Percentiles rank a stretch among this genome's conserved stretches.
phyloP scores from a whole-genome alignment of 2,329 filamentous ascomycete genomes.

The Aspergillus tamarii region DNA sequence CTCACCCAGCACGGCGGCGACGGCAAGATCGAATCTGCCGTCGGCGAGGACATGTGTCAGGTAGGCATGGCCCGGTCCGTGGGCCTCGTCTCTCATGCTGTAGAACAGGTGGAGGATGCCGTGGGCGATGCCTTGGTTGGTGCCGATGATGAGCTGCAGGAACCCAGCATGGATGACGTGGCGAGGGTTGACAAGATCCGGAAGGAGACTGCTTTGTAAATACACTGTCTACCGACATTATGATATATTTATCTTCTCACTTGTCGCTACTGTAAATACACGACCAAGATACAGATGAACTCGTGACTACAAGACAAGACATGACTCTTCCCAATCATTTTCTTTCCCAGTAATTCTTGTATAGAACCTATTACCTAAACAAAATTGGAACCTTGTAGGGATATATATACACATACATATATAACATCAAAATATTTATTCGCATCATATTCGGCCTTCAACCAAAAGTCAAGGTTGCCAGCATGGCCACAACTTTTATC shows the following conservation, averaged over 20 bases:
- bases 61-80: slow-evolving; percentile 41
- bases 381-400: no score
- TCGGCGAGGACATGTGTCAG: slow-evolving; percentile 39
- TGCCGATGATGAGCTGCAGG: slow-evolving; percentile 30
- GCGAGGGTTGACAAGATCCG: slow-evolving; percentile 31
- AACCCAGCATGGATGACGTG: slow-evolving; percentile 35
- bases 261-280: neutral
- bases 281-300: neutral
- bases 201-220: slow-evolving; percentile 23
- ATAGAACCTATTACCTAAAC: neutral
- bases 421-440: neutral
- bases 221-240: neutral
- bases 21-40: slow-evolving; percentile 37
- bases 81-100: slow-evolving; percentile 34
- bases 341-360: neutral
- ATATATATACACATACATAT: neutral
- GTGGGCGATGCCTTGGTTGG: slow-evolving; percentile 32
- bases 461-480: no score
- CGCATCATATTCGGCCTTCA: neutral
- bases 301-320: neutral
- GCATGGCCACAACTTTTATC: no score
- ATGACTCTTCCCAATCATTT: neutral
- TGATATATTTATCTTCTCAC: neutral
- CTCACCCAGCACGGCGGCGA: slow-evolving; percentile 39
- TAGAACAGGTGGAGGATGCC: slow-evolving; percentile 41